These are phyloP conservation scores for Botrytis sinoallii DNA, from an alignment of 2,329 filamentous ascomycete species.

Conservation along the genomic window DNA sequence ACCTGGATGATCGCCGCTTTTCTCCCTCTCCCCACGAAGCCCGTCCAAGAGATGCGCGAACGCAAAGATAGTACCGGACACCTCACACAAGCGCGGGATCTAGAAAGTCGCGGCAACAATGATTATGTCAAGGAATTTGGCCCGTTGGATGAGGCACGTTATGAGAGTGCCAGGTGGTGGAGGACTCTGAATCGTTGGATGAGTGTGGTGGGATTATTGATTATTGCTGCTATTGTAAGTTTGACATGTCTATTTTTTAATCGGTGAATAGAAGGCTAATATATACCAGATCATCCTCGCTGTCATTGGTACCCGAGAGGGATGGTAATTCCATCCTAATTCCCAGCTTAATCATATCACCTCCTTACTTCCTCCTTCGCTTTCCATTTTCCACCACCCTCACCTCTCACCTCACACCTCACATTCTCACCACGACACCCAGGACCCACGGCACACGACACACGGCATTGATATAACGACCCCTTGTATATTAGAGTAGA, in stretches of 20 bases:
- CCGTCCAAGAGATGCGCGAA: conserved; percentile 52
- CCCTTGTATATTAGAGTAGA: not conserved
- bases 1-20: conserved; percentile 80
- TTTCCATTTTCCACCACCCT: not conserved
- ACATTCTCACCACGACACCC: not conserved
- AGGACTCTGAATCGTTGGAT: conserved; percentile 60
- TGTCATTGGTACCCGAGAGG: conserved; percentile 29
- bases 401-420: not conserved
- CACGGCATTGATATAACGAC: not conserved
- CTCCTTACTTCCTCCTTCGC: not conserved
- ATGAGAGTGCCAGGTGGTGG: conserved; percentile 62
- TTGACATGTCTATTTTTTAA: conserved; percentile 19
- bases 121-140: conserved; percentile 34
- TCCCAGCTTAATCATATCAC: not conserved
- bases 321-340: conserved; percentile 22
- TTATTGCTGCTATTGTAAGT: conserved; percentile 54
- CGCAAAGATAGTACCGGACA: conserved; percentile 38
- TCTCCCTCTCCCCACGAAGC: conserved; percentile 64
- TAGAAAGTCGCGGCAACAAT: conserved; percentile 19
- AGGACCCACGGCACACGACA: not conserved
- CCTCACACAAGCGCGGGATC: not conserved
- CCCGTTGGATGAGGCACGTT: conserved; percentile 37
- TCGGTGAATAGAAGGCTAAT: conserved; percentile 1
- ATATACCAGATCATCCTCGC: conserved; percentile 32
- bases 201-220: conserved; percentile 53